phyloP scores from a whole-genome alignment of 257 asterid genomes.

The Asclepias syriaca region DNA sequence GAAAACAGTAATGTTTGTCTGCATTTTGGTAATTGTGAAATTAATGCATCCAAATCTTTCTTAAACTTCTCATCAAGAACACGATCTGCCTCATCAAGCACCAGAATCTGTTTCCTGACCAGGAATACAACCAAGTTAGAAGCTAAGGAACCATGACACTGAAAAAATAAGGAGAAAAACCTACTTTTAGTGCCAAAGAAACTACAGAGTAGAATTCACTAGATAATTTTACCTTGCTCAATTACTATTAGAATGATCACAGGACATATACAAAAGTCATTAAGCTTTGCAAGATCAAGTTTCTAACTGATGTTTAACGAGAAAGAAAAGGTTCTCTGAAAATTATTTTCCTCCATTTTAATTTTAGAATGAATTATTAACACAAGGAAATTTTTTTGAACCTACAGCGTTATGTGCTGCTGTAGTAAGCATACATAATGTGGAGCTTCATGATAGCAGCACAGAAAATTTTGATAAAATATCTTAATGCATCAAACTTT shows the following conservation, averaged over 20 bases:
- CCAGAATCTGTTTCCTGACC: slow-evolving; percentile 71
- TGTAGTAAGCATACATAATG: background rate
- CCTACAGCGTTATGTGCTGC: background rate
- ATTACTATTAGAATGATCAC: background rate
- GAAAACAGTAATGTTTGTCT: slow-evolving; percentile 87
- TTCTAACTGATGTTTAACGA: background rate
- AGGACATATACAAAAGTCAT: background rate
- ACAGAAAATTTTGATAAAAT: background rate
- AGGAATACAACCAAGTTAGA: slow-evolving; percentile 37
- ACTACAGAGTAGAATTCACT: background rate
- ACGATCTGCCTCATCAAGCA: slow-evolving; percentile 98
- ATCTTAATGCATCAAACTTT: background rate
- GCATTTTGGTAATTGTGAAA: slow-evolving; percentile 84
- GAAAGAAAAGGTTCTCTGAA: background rate
- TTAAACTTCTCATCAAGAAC: slow-evolving; percentile 87
- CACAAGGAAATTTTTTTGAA: background rate
- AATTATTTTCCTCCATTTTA: background rate
- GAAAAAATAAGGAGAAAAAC: background rate
- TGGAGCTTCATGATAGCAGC: background rate
- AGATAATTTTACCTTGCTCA: background rate
- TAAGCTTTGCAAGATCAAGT: background rate
- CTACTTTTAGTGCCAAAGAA: background rate
- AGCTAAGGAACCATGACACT: slow-evolving; percentile 4
- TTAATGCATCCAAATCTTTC: slow-evolving; percentile 73
- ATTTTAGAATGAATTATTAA: background rate